Percentiles rank a stretch among this genome's conserved stretches.
Evolutionary conservation across 1,284 basidiomycete species (phyloP).

Genomic region (Ganoderma boninense): DNA sequence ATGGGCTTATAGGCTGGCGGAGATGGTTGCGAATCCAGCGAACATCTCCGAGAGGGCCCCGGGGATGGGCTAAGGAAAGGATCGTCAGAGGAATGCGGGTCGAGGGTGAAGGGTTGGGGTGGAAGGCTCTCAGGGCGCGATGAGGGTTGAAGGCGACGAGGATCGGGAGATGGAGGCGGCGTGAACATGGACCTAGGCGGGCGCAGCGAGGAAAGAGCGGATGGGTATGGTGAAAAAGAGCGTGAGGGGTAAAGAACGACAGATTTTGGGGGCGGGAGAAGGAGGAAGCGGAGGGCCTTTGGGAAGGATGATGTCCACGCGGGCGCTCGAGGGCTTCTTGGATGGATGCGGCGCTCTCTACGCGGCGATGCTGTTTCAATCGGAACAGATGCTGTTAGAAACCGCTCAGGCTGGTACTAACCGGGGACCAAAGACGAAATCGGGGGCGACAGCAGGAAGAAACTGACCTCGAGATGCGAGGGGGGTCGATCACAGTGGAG

Average conservation of each 20-base stretch:
- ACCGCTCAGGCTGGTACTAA: slow-evolving; percentile 1
- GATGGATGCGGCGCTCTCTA: slow-evolving; percentile 14
- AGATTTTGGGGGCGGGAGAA: slow-evolving; percentile 13
- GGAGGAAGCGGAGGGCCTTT: slow-evolving; percentile 17
- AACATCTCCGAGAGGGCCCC: slow-evolving; percentile 17
- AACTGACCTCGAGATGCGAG: neutral
- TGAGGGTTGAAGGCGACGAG: slow-evolving; percentile 24
- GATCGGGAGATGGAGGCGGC: slow-evolving; percentile 57
- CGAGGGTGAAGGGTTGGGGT: slow-evolving; percentile 22
- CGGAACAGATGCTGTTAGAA: slow-evolving; percentile 24
- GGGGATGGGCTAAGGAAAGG: slow-evolving; percentile 25
- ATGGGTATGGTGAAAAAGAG: slow-evolving; percentile 30
- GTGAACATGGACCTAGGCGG: slow-evolving; percentile 52
- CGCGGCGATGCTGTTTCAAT: slow-evolving; percentile 24
- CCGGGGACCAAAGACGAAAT: neutral
- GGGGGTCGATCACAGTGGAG: neutral
- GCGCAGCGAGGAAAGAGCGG: slow-evolving; percentile 1
- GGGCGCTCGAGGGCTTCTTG: slow-evolving; percentile 19
- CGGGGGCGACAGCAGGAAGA: neutral
- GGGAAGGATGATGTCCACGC: slow-evolving; percentile 10
- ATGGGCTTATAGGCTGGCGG: slow-evolving; percentile 9
- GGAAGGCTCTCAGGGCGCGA: slow-evolving; percentile 14
- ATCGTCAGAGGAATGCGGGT: slow-evolving; percentile 17
- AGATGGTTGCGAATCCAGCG: slow-evolving; percentile 15
- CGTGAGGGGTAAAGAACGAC: slow-evolving; percentile 35